phyloP scores from a whole-genome alignment of 768 basidiomycete species.

The Termitomyces sp. region DNA sequence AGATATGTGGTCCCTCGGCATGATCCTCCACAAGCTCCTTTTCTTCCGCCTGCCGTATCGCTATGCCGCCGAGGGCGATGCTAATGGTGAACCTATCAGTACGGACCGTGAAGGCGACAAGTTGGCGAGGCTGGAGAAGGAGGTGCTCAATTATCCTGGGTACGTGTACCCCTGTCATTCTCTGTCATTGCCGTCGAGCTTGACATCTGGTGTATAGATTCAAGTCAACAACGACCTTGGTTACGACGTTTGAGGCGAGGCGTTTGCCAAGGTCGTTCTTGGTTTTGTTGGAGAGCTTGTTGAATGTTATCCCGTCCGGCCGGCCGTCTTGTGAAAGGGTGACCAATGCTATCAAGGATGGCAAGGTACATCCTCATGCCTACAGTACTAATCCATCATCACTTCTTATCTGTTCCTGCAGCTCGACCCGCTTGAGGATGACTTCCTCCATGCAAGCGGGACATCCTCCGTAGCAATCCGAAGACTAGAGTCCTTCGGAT shows the following conservation, averaged over 20 bases:
- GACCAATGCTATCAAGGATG: constrained; percentile 58
- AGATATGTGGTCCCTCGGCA: constrained; percentile 97
- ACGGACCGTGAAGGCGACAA: constrained; percentile 51
- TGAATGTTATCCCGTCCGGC: constrained; percentile 53
- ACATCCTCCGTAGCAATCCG: constrained; percentile 11
- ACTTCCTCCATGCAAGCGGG: constrained; percentile 1
- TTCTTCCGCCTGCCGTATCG: constrained; percentile 88
- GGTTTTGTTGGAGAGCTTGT: constrained; percentile 64
- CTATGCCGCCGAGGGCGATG: constrained; percentile 59
- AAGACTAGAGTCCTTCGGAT: constrained; percentile 2
- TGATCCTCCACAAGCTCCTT: constrained; percentile 90
- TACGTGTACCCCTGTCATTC: constrained; percentile 24
- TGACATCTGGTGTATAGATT: constrained; percentile 26
- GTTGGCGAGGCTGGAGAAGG: constrained; percentile 63
- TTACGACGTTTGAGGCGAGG: constrained; percentile 60
- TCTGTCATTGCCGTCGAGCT: background rate
- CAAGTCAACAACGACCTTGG: constrained; percentile 45
- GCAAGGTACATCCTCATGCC: constrained; percentile 50
- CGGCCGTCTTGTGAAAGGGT: constrained; percentile 75
- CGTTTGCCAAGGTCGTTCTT: constrained; percentile 68
- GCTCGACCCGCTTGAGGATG: constrained; percentile 17
- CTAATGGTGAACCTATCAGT: constrained; percentile 34
- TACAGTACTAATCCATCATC: background rate
- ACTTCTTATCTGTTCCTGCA: background rate
- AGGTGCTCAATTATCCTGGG: constrained; percentile 75